Conservation (phyloP, 2,329 filamentous ascomycete genomes). For the Claviceps sp. region DNA sequence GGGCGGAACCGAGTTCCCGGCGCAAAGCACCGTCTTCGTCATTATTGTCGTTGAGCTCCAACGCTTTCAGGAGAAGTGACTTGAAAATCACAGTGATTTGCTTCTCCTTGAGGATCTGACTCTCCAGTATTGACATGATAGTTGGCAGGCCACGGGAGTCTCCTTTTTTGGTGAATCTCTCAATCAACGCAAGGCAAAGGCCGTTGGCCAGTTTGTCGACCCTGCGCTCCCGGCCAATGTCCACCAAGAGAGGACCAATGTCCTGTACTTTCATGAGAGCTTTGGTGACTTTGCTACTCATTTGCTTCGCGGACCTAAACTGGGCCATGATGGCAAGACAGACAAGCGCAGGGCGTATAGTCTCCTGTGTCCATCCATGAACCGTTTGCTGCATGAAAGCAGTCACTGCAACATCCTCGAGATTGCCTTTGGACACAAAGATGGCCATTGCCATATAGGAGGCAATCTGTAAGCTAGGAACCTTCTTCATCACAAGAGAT, state of each 20-base stretch:
- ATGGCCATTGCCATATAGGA: slow-evolving; percentile 87
- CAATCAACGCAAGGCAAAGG: slow-evolving; percentile 51
- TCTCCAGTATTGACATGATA: slow-evolving; percentile 48
- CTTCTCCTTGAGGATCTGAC: slow-evolving; percentile 46
- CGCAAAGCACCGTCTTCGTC: slow-evolving; percentile 43
- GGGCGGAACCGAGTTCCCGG: slow-evolving; percentile 48
- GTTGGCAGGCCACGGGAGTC: slow-evolving; percentile 42
- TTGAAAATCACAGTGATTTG: slow-evolving; percentile 54
- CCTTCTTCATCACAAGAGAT: slow-evolving; percentile 60
- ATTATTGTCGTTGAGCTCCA: slow-evolving; percentile 40
- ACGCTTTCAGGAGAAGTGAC: slow-evolving; percentile 45
- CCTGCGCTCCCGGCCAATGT: slow-evolving; percentile 50
- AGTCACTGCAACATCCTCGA: slow-evolving; percentile 69
- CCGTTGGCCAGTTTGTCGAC: slow-evolving; percentile 61
- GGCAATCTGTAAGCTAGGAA: slow-evolving; percentile 67
- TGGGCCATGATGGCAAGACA: slow-evolving; percentile 74
- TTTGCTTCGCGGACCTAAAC: slow-evolving; percentile 54
- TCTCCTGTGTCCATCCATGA: slow-evolving; percentile 61
- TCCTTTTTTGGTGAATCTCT: slow-evolving; percentile 46
- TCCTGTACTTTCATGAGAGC: slow-evolving; percentile 51
- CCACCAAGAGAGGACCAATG: slow-evolving; percentile 43
- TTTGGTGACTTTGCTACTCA: slow-evolving; percentile 58
- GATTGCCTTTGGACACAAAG: slow-evolving; percentile 66
- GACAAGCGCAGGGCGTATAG: slow-evolving; percentile 57
- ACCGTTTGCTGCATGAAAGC: slow-evolving; percentile 84